Percentiles rank a stretch among this genome's conserved stretches.
Conservation (phyloP, 495 filamentous ascomycete species). For the Cercophora sp. region DNA sequence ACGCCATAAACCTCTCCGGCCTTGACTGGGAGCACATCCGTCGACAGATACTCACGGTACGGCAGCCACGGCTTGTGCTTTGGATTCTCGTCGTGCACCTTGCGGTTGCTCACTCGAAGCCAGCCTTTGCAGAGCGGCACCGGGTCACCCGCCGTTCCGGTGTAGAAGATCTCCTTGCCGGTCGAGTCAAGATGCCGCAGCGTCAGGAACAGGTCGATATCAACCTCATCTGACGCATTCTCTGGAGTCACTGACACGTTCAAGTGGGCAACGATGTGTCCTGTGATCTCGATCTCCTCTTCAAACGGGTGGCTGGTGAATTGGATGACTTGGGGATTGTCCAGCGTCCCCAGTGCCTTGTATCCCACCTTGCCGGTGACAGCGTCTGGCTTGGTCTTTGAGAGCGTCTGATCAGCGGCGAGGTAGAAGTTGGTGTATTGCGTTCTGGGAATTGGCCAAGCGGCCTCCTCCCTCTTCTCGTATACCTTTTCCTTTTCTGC, state of each 20-base stretch:
- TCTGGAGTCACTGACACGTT: constrained; percentile 53
- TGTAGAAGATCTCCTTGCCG: constrained; percentile 62
- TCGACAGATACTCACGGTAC: constrained; percentile 56
- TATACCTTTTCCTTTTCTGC: constrained; percentile 51
- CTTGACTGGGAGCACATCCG: constrained; percentile 52
- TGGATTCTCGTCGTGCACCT: constrained; percentile 45
- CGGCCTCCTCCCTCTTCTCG: constrained; percentile 47
- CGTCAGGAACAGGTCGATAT: constrained; percentile 65
- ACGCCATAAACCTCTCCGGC: constrained; percentile 56
- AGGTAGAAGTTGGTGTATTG: constrained; percentile 57
- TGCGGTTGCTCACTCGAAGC: constrained; percentile 54
- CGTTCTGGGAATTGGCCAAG: constrained; percentile 63
- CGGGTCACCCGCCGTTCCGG: constrained; percentile 48
- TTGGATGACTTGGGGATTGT: constrained; percentile 43
- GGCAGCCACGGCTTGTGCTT: constrained; percentile 49
- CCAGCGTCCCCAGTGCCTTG: constrained; percentile 50
- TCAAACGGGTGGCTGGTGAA: constrained; percentile 55
- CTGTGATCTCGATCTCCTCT: constrained; percentile 60
- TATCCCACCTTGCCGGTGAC: constrained; percentile 43
- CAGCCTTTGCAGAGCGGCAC: constrained; percentile 53
- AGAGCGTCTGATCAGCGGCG: constrained; percentile 34
- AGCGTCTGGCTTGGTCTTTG: constrained; percentile 15
- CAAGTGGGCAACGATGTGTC: constrained; percentile 59
- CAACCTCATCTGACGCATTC: constrained; percentile 28
- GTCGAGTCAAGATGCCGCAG: constrained; percentile 52